Base-by-base conservation (phyloP, 2,329 filamentous ascomycete genomes). In the Pseudonectria buxi region DNA sequence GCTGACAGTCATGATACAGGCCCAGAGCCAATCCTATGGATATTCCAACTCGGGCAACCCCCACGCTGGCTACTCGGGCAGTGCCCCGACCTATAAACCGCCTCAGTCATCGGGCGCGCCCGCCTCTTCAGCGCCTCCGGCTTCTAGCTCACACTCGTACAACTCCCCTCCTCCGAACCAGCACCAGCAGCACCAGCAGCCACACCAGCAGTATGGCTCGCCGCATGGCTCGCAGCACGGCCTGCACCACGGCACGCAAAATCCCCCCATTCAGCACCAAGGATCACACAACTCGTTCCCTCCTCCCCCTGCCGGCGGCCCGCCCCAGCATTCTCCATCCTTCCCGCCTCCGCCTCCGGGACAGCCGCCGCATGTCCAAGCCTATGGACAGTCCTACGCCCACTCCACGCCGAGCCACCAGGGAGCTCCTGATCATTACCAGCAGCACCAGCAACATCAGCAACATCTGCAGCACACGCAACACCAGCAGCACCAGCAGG, bases 41-140 rank as follows among this genome's bases (percentile, higher is more conserved):
- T 83, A 83, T 56, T 76, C 75, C 14, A 73, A 73, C 49, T 57
- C 67, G 4, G 71, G 69, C 28, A 64, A 71, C 28, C 55, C 68
- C 42, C 65, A 71, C 29, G 56, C 69, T 42, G 71, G 73, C 26
- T 86, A 84, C 56, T 71, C 65, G 41, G 81, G 78, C 36, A 67
- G 74, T 37, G 76, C 79, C 26, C 81, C 81, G 10, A 63, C 59
- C 5, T 64, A 65, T 40, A 55, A 64, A 13, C 60, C 63, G 9
- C 52, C 58, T 10, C 53, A 57, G 12, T 51, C 48, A 18, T 36
- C 49, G 16, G 46, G 49, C 9, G 18, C 18, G 26, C 49, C 54
- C 22, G 46, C 44, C 15, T 49, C 55, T 25, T 54, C 55, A 28
- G 43, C 43, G 16, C 48, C 47, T 26, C 45, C 51, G 10, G 40